phyloP scores from a whole-genome alignment of 139 green algal species.

The Dunaliella sp. region DNA sequence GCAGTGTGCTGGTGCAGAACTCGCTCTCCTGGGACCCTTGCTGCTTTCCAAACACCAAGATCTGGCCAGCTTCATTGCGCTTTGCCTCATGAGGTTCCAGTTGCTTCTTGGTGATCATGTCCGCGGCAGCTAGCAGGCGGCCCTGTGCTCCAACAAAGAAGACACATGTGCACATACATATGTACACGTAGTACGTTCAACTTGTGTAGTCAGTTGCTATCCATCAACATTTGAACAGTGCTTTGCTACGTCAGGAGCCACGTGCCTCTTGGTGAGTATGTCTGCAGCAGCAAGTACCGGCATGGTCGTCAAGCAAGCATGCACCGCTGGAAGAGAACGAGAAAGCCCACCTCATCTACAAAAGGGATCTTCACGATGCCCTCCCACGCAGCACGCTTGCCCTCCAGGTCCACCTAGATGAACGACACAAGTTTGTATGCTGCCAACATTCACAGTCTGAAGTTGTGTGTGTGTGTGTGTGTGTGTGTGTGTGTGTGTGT shows the following conservation, averaged over 20 bases:
- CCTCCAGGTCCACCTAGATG: slow-evolving; percentile 79
- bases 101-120: slow-evolving; percentile 24
- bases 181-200: too few relatives aligned
- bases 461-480: too few relatives aligned
- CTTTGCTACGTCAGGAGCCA: slow-evolving; percentile 62
- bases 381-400: slow-evolving; percentile 92
- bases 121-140: slow-evolving; percentile 61
- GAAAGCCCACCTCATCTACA: slow-evolving; percentile 65
- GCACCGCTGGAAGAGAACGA: too few relatives aligned
- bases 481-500: too few relatives aligned
- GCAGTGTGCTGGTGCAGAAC: slow-evolving; percentile 73
- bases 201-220: background rate
- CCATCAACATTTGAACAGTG: slow-evolving; percentile 49
- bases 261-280: slow-evolving; percentile 30
- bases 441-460: too few relatives aligned
- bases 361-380: slow-evolving; percentile 77
- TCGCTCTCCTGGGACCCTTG: slow-evolving; percentile 36
- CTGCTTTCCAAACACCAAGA: slow-evolving; percentile 66
- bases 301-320: too few relatives aligned
- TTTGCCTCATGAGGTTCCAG: slow-evolving; percentile 65
- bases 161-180: background rate
- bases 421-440: too few relatives aligned
- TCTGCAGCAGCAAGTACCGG: background rate
- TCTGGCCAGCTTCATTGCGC: slow-evolving; percentile 71
- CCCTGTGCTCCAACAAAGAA: slow-evolving; percentile 18